phyloP scores from a whole-genome alignment of 352 stramenopile species.

The Phytopythium ostracodes region DNA sequence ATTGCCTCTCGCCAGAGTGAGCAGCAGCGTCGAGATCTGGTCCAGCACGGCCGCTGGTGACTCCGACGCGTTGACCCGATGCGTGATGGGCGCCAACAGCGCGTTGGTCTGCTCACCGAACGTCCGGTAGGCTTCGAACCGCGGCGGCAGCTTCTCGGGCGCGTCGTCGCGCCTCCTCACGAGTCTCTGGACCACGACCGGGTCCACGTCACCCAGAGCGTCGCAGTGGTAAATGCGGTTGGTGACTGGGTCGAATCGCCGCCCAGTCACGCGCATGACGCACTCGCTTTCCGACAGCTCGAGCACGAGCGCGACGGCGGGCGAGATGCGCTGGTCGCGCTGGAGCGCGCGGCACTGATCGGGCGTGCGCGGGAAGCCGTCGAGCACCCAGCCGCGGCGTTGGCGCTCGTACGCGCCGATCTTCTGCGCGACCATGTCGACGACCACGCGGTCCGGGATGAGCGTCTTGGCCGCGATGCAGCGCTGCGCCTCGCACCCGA shows the following conservation, averaged over 20 bases:
- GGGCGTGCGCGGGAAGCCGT: conserved; percentile 65
- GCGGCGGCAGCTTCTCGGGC: conserved; percentile 44
- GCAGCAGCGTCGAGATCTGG: conserved; percentile 33
- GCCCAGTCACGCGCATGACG: conserved; percentile 39
- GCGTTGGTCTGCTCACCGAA: conserved; percentile 57
- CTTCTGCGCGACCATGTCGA: conserved; percentile 74
- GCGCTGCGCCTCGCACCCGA: conserved; percentile 52
- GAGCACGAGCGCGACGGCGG: conserved; percentile 50
- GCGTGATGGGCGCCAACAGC: conserved; percentile 31
- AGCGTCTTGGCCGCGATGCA: conserved; percentile 65
- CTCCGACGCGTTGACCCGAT: conserved; percentile 41
- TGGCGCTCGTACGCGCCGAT: conserved; percentile 30
- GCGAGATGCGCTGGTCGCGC: conserved; percentile 35
- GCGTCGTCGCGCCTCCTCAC: conserved; percentile 55
- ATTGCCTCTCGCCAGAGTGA: conserved; percentile 20
- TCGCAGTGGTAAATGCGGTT: conserved; percentile 60
- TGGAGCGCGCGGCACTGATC: conserved; percentile 52
- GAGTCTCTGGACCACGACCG: conserved; percentile 42
- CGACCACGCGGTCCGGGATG: conserved; percentile 65
- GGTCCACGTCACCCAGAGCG: conserved; percentile 32
- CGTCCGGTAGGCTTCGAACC: conserved; percentile 60
- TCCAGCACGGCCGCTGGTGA: conserved; percentile 31
- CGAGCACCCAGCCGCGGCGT: conserved; percentile 56
- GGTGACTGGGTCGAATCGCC: conserved; percentile 57
- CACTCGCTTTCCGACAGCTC: conserved; percentile 49